Evolutionary conservation across 352 stramenopile species (phyloP).

Genomic region (Phytophthora kernoviae): DNA sequence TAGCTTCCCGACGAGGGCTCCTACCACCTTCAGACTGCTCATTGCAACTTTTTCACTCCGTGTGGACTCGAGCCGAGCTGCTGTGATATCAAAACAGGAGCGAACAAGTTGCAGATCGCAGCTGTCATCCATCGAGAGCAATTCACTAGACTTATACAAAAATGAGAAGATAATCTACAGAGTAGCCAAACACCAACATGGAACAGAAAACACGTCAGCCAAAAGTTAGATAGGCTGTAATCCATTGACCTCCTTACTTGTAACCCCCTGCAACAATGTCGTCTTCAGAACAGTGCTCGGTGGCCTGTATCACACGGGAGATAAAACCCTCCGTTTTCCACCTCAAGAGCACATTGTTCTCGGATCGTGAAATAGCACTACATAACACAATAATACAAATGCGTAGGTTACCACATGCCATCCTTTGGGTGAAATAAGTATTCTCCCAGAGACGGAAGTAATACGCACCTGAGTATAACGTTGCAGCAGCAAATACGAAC

Average conservation of each 20-base stretch:
- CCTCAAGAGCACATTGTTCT: constrained; percentile 18
- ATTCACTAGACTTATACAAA: constrained; percentile 41
- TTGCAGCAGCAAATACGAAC: constrained; percentile 72
- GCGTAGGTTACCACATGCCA: too few species aligned
- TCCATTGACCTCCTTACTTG: constrained; percentile 25
- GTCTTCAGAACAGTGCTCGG: constrained; percentile 21
- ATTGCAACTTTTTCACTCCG: constrained; percentile 44
- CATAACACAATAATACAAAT: constrained; percentile 1
- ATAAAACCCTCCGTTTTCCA: constrained; percentile 35
- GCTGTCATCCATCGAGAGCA: constrained; percentile 27
- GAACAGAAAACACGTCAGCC: constrained; percentile 1
- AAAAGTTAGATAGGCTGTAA: neutral
- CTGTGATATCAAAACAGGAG: constrained; percentile 30
- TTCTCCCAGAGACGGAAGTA: neutral
- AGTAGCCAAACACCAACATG: neutral
- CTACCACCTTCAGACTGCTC: constrained; percentile 63
- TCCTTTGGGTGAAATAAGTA: too few species aligned
- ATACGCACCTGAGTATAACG: constrained; percentile 58
- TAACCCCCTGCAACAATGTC: constrained; percentile 31
- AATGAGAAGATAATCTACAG: constrained; percentile 53
- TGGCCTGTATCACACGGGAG: constrained; percentile 21
- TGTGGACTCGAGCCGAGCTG: constrained; percentile 25
- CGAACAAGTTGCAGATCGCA: constrained; percentile 24
- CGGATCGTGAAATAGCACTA: constrained; percentile 34
- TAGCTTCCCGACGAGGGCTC: constrained; percentile 57